These are phyloP conservation scores for Saussurea involucrata DNA, from an alignment of 129 eudicot genomes.

Conservation along the genomic window DNA sequence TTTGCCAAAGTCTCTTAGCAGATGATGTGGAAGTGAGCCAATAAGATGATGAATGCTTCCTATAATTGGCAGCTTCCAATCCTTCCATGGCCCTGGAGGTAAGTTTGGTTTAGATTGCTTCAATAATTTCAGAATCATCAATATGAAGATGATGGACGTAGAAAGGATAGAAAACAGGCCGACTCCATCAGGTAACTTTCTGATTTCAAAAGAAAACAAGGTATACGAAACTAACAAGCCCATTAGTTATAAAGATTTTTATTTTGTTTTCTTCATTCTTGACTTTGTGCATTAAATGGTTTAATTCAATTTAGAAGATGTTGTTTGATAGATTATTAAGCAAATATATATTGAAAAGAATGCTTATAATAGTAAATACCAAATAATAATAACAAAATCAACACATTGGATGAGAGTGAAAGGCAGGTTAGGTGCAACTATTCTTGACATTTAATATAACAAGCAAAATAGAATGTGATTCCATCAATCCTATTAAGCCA, in stretches of 20 bases:
- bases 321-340: too few relatives aligned
- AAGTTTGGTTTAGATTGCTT: slow-evolving; percentile 8
- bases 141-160: slow-evolving; percentile 4
- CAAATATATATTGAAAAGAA: neutral
- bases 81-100: slow-evolving; percentile 26
- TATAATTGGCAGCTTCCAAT: slow-evolving; percentile 15
- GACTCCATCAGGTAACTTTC: slow-evolving; percentile 4
- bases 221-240: slow-evolving; percentile 4
- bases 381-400: neutral
- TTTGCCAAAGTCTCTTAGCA: slow-evolving; percentile 20
- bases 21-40: slow-evolving; percentile 18
- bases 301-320: too few relatives aligned
- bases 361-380: neutral
- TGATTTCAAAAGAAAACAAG: neutral
- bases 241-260: too few relatives aligned
- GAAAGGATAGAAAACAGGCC: slow-evolving; percentile 4
- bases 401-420: slow-evolving; percentile 16
- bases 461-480: neutral
- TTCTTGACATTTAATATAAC: neutral
- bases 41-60: slow-evolving; percentile 24
- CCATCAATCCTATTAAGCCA: neutral
- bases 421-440: slow-evolving; percentile 8
- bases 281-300: too few relatives aligned
- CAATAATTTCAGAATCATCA: neutral
- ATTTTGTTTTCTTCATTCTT: too few relatives aligned